Base-by-base conservation (phyloP, 148 eudicot genomes). In the Rhododendron simsii region DNA sequence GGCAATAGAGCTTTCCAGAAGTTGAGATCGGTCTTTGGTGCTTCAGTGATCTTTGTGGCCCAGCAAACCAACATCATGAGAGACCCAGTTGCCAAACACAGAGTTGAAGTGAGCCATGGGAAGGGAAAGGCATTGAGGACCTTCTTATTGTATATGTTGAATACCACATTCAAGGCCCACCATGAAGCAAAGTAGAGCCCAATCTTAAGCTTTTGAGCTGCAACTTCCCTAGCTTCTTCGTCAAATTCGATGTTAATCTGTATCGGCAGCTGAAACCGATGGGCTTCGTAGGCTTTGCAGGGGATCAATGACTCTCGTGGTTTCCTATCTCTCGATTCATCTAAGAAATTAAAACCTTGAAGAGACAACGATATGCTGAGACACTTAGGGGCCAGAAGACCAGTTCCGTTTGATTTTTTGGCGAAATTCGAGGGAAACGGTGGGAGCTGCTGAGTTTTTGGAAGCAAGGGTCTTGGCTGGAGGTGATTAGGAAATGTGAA, bases 51-150 rank as follows among this genome's bases (percentile, higher is more conserved):
- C 82, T 85, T 87, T 20, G 90, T 82, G 61, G 90, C 93, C 93
- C 93, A 92, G 2, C 89, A 90, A 63, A 89, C 47, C 76, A 89
- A 28, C 93, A 92, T 92, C 67, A 92, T 82, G 21, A 92, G 81
- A 67, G 93, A 90, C 45, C 93, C 93, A 9, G 90, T 85, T 8
- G 91, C 93, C 0, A 92, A 87, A 5, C 92, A 92, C 55, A 92
- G 90, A 33, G 93, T 92, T 39, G 93, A 92, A 14, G 92, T 92
- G 35, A 92, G 91, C 93, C 93, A 90, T 3, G 93, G 93, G 85
- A 83, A 92, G 7, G 93, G 91, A 50, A 90, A 92, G 10, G 92
- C 93, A 85, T 92, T 92, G 48, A 92, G 84, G 33, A 92, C 92
- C 84, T 92, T 92, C 91, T 92, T 90, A 84, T 92, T 89, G 81